These are phyloP conservation scores for Chlamydomonas asymmetrica DNA, from an alignment of 139 green algal species.

Conservation along the genomic window DNA sequence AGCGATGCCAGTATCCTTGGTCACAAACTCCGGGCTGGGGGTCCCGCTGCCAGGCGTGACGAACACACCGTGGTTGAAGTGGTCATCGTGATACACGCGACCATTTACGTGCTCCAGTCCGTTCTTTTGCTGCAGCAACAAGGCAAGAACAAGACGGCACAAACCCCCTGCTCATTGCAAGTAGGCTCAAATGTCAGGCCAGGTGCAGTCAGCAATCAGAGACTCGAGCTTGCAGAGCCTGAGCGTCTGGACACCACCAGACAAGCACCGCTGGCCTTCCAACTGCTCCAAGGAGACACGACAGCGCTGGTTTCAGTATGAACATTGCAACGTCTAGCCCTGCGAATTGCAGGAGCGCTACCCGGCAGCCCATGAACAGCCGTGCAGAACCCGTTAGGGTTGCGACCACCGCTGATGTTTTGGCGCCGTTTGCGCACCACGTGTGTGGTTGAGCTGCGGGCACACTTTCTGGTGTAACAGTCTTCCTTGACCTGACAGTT, in stretches of 20 bases:
- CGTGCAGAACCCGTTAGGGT: no score
- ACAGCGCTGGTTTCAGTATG: no score
- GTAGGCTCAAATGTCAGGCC: neutral
- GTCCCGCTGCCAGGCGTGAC: neutral
- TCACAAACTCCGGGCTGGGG: neutral
- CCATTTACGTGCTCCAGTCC: neutral
- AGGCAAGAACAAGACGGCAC: no score
- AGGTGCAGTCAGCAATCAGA: neutral
- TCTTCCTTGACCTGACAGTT: no score
- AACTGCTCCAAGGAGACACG: neutral
- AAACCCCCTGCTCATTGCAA: neutral
- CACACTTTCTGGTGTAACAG: no score
- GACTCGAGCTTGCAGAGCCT: neutral
- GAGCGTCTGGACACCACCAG: neutral
- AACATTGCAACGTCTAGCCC: no score
- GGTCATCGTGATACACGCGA: conserved; percentile 16
- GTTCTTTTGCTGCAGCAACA: no score
- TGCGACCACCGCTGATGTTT: no score
- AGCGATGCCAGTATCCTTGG: neutral
- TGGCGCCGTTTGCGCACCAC: no score
- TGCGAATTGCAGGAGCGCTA: no score
- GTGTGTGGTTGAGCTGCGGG: no score
- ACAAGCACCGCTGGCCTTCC: neutral
- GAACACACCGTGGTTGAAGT: conserved; percentile 4
- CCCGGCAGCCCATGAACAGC: no score